Evolutionary conservation across 306 rosid species (phyloP).

Genomic region (Citrullus mucosospermus): DNA sequence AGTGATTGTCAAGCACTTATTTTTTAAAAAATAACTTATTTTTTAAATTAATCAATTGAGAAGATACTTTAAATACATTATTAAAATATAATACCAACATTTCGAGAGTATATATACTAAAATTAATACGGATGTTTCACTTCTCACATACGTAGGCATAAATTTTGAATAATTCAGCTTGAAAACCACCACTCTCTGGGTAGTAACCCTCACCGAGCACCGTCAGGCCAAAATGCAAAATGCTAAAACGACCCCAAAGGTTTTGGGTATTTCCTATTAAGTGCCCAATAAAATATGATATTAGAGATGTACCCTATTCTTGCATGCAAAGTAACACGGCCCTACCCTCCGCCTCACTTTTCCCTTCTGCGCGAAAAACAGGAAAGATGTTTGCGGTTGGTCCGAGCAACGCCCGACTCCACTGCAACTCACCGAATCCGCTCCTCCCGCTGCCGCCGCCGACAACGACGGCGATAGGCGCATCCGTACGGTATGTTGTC

Average conservation of each 20-base stretch:
- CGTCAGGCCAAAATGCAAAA: too few species aligned
- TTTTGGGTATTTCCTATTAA: not conserved
- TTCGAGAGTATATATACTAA: too few species aligned
- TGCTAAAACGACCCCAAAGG: not conserved
- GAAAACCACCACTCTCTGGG: too few species aligned
- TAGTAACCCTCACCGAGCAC: too few species aligned
- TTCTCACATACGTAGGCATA: too few species aligned
- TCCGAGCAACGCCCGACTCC: not conserved
- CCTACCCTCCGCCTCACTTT: not conserved
- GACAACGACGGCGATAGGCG: not conserved
- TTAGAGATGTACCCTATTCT: not conserved
- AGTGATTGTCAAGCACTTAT: too few species aligned
- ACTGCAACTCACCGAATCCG: not conserved
- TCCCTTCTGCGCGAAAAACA: not conserved
- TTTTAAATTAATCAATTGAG: too few species aligned
- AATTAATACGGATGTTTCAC: too few species aligned
- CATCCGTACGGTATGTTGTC: not conserved
- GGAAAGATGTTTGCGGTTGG: not conserved
- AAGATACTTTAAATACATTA: too few species aligned
- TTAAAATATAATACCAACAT: too few species aligned
- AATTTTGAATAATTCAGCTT: too few species aligned
- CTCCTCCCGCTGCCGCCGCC: not conserved
- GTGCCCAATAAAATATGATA: not conserved
- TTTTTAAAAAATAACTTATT: too few species aligned
- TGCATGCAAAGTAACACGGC: slow-evolving; percentile 6